A percentile compares a stretch with the other conserved stretches of the same genome.
Evolutionary conservation across 2,329 filamentous ascomycete species (phyloP).

Genomic region (Penicillium sp.): DNA sequence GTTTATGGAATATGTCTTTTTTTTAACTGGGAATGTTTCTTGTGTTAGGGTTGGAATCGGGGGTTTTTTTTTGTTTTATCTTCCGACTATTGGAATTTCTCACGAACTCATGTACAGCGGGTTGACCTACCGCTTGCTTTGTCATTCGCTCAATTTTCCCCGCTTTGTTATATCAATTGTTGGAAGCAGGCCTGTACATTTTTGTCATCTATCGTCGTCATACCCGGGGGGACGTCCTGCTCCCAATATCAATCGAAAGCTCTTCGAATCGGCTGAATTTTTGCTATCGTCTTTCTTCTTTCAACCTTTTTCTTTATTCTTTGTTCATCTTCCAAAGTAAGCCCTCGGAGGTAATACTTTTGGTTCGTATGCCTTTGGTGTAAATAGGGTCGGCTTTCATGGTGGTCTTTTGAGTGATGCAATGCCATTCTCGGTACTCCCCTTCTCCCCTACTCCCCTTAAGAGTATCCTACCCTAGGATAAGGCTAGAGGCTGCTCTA

Average conservation of each 20-base stretch:
- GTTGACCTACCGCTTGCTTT: conserved; percentile 4
- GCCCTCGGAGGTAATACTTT: too few relatives aligned
- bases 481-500: too few relatives aligned
- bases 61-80: conserved; percentile 4
- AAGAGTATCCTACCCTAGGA: too few relatives aligned
- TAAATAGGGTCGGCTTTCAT: too few relatives aligned
- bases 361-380: too few relatives aligned
- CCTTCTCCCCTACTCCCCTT: too few relatives aligned
- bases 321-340: not conserved
- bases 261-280: conserved; percentile 5
- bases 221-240: conserved; percentile 1
- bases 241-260: conserved; percentile 10
- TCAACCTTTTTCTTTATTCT: not conserved
- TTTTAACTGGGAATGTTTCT: conserved; percentile 7
- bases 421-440: too few relatives aligned
- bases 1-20: conserved; percentile 11
- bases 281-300: not conserved
- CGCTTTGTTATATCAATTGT: conserved; percentile 14
- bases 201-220: conserved; percentile 21
- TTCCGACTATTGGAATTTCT: conserved; percentile 3
- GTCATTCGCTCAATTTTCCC: conserved; percentile 10
- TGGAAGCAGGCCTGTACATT: conserved; percentile 23
- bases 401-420: too few relatives aligned
- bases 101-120: conserved; percentile 22
- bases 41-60: conserved; percentile 3